These are phyloP conservation scores for Echites panduratus DNA, from an alignment of 257 asterid genomes.

Conservation along the genomic window DNA sequence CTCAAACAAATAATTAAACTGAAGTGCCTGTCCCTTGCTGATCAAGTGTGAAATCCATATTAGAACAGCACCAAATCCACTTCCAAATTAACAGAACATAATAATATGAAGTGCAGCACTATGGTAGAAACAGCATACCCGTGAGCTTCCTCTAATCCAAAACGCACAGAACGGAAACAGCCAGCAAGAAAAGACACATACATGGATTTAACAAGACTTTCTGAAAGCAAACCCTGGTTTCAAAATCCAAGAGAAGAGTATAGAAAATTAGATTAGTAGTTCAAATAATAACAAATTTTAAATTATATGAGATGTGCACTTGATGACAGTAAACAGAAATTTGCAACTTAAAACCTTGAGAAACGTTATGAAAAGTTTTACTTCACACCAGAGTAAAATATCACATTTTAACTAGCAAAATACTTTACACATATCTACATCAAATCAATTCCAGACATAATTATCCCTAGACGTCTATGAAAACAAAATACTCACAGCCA, in stretches of 20 bases:
- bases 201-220: constrained; percentile 66
- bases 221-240: constrained; percentile 60
- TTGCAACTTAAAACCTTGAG: not conserved
- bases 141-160: constrained; percentile 94
- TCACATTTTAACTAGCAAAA: not conserved
- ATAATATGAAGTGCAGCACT: constrained; percentile 1
- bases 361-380: not conserved
- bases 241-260: constrained; percentile 15
- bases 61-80: not conserved
- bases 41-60: constrained; percentile 8
- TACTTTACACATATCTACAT: not conserved
- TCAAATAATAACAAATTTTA: not conserved
- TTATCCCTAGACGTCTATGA: not conserved
- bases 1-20: constrained; percentile 76
- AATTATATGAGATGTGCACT: not conserved
- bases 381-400: not conserved
- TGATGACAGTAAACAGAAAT: not conserved
- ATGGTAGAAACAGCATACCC: constrained; percentile 44
- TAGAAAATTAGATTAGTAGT: not conserved
- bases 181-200: constrained; percentile 94
- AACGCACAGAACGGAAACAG: constrained; percentile 92
- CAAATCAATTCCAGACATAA: not conserved
- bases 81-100: not conserved
- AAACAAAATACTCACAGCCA: not conserved
- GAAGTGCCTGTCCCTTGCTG: constrained; percentile 97